These are phyloP conservation scores for Lathyrus sativus DNA, from an alignment of 306 rosid species.

Conservation along the genomic window DNA sequence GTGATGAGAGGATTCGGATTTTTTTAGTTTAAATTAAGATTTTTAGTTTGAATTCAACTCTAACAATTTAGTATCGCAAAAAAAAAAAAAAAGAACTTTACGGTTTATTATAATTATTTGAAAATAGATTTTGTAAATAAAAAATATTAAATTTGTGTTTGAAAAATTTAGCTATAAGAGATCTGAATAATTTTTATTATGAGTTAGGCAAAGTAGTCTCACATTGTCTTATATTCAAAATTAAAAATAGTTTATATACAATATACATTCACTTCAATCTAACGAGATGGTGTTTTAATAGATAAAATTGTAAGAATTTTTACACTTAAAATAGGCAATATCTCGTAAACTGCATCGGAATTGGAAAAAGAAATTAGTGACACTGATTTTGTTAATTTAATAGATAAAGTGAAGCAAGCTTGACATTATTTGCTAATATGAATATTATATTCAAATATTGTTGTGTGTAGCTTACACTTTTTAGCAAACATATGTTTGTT, in stretches of 20 bases:
- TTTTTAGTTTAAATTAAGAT: not conserved
- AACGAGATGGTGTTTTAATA: no score
- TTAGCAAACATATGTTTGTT: constrained; percentile 42
- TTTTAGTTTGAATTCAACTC: not conserved
- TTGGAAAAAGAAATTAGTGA: no score
- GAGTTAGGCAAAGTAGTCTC: no score
- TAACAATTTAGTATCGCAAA: not conserved
- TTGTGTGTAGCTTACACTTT: constrained; percentile 46
- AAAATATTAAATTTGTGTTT: no score
- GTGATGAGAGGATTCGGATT: not conserved
- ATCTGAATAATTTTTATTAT: not conserved
- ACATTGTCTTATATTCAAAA: no score
- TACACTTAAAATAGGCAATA: no score
- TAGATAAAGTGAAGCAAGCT: constrained; percentile 36
- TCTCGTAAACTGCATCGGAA: no score
- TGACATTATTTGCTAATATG: constrained; percentile 39
- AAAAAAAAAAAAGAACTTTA: no score
- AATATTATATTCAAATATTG: constrained; percentile 17
- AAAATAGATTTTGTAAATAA: not conserved
- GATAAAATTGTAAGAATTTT: no score
- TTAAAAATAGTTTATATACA: no score
- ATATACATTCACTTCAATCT: no score
- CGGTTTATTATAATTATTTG: not conserved
- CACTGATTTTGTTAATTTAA: constrained; percentile 25
- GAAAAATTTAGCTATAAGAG: not conserved